Base-by-base conservation (phyloP, 257 asterid genomes). In the Linderniella brevidens region DNA sequence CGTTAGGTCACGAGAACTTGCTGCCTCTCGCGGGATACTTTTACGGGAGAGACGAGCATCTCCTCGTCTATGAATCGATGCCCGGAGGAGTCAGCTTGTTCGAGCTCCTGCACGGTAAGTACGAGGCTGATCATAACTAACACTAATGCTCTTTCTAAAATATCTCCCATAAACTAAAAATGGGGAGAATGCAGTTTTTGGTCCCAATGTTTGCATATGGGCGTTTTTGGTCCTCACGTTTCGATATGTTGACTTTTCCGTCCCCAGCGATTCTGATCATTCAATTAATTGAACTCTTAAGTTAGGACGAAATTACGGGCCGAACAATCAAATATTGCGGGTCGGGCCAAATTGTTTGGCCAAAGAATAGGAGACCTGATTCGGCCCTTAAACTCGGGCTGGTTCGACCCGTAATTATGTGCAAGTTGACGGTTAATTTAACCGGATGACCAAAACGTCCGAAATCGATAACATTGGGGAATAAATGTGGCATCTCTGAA, bases 11-110 rank as follows among this genome's bases (percentile, higher is more conserved):
- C 51, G 71, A 54, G 58, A 78, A 78, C 58, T 56, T 81, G 71
- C 69, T 65, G 58, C 80, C 78, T 10, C 54, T 72, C 3, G 52
- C 49, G 52, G 93, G 82, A 0, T 81, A 66, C 39, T 78, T 64
- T 35, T 81, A 64, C 54, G 82, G 84, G 18, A 71, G 58, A 36
- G 81, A 69, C 3, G 93, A 80, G 70, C 77, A 69, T 58, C 79
- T 80, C 37, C 49, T 80, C 12, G 37, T 80, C 17, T 74, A 60
- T 58, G 69, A 74, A 32, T 74, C 78, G 14, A 63, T 68, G 60
- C 55, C 70, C 0, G 55, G 53, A 7, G 76, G 76, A 56, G 6
- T 25, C 32, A 74, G 82, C 52, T 65, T 77, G 64, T 64, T 41
- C 25, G 55, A 48, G 3, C 20, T 69, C 42, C 74, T 77, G 6